phyloP scores from a whole-genome alignment of 768 basidiomycete genomes.

The Lactarius vividus region DNA sequence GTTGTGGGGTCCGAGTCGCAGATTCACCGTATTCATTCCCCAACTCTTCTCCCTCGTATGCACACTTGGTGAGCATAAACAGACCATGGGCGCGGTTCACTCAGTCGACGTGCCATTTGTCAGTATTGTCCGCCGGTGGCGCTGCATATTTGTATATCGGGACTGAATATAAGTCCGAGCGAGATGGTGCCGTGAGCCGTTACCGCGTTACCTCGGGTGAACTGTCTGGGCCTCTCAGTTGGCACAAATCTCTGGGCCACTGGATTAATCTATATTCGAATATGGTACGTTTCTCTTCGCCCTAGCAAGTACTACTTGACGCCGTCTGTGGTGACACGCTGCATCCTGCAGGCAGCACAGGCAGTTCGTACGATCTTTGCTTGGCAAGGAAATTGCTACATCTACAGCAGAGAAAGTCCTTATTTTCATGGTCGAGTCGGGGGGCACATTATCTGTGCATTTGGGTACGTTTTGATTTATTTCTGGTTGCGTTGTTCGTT shows the following conservation, averaged over 20 bases:
- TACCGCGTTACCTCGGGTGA: not conserved
- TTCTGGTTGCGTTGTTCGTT: not conserved
- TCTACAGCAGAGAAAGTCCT: constrained; percentile 6
- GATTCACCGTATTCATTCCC: not conserved
- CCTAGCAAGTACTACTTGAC: not conserved
- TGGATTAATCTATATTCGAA: constrained; percentile 12
- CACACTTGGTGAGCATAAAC: constrained; percentile 6
- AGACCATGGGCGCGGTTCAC: not conserved
- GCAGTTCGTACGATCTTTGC: not conserved
- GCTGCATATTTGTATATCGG: not conserved
- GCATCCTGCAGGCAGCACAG: constrained; percentile 8
- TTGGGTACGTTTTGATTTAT: constrained; percentile 1
- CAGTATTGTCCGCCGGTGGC: constrained; percentile 2
- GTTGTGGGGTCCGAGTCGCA: constrained; percentile 8
- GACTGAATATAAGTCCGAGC: not conserved
- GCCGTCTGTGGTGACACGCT: not conserved
- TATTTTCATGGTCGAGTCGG: constrained; percentile 13
- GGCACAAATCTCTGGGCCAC: constrained; percentile 20
- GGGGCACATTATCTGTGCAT: constrained; percentile 10
- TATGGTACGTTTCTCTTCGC: constrained; percentile 9
- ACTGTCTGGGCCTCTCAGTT: not conserved
- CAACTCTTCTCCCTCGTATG: constrained; percentile 2
- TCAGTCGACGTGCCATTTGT: not conserved
- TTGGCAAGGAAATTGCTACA: not conserved
- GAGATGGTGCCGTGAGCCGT: not conserved